Base-by-base conservation (phyloP, 495 filamentous ascomycete genomes). In the Annulohypoxylon nitens region DNA sequence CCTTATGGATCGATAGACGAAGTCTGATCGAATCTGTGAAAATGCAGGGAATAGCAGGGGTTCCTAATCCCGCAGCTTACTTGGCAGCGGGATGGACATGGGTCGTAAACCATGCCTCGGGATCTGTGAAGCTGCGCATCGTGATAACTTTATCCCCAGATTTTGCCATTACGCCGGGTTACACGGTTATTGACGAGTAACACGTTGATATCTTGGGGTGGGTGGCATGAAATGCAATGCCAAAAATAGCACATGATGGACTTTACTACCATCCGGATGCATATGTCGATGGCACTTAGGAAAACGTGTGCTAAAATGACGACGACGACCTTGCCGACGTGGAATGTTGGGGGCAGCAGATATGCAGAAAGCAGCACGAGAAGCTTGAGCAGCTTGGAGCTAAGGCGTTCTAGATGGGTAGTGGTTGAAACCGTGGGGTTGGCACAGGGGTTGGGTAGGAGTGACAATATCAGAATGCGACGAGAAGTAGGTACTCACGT, bases 401-500 rank as follows among this genome's bases (percentile, higher is more conserved):
- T 43, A 62, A 65, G 55, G 30, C 8, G 45, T 61, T 68, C 59
- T 66, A 61, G 63, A 68, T 68, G 16, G 55, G 67, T 47, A 16
- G 54, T 55, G 47, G 67, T 61, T 59, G 57, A 64, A 67, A 60
- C 50, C 68, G 71, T 57, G 70, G 54, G 66, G 73, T 65, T 62
- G 64, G 69, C 71, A 77, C 70, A 74, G 72, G 73, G 73, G 71
- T 66, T 61, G 69, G 65, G 62, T 67, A 67, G 68, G 64, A 59
- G 69, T 65, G 55, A 67, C 48, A 62, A 54, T 68, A 71, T 16
- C 18, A 39, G 72, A 60, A 71, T 69, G 48, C 63, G 71, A 67
- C 62, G 63, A 58, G 66, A 75, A 58, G 34, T 71, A 74, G 53
- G 41, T 51, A 90, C 93, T 89, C 85, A 95, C 93, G 96, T 85